Evolutionary conservation across 257 asterid species (phyloP), one percentile per base, ranked within the genome.

Genomic region (Forsythia viridissima): DNA sequence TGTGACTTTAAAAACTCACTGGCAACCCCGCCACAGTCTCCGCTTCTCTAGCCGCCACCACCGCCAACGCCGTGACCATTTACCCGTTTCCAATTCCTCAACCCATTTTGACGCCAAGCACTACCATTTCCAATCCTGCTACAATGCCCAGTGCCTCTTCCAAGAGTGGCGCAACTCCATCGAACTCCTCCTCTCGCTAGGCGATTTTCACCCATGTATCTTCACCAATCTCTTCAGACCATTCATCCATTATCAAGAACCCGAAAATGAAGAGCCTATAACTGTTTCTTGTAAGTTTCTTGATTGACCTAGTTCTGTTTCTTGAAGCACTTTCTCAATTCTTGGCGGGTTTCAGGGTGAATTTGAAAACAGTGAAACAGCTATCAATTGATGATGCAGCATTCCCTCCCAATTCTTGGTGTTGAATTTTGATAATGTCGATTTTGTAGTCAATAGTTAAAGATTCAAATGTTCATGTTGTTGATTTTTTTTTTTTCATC

Each of bases 131-230:
- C 34, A 30, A 30, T 30, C 34, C 34, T 30, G 34, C 34, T 30
- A 30, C 34, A 30, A 30, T 30, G 34, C 93, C 16, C 88, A 81
- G 80, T 84, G 92, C 77, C 94, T 91, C 70, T 86, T 13, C 78
- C 96, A 97, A 0, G 87, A 88, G 4, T 93, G 97, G 98, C 87
- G 95, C 43, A 91, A 82, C 79, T 11, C 91, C 79, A 84, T 91
- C 20, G 98, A 94, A 16, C 98, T 98, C 71, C 91, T 91, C 82
- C 92, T 94, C 76, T 94, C 92, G 94, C 85, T 91, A 7, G 98
- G 88, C 63, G 97, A 92, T 65, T 81, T 94, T 77, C 98, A 94
- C 87, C 97, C 98, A 0, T 92, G 89, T 73, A 91, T 92, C 83
- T 88, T 92, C 84, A 88, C 92, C 10, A 94, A 92, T 75, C 98